Percentiles rank a stretch among this genome's conserved stretches.
phyloP scores from a whole-genome alignment of 176 grass and related monocot species.

The Stipa capillata region DNA sequence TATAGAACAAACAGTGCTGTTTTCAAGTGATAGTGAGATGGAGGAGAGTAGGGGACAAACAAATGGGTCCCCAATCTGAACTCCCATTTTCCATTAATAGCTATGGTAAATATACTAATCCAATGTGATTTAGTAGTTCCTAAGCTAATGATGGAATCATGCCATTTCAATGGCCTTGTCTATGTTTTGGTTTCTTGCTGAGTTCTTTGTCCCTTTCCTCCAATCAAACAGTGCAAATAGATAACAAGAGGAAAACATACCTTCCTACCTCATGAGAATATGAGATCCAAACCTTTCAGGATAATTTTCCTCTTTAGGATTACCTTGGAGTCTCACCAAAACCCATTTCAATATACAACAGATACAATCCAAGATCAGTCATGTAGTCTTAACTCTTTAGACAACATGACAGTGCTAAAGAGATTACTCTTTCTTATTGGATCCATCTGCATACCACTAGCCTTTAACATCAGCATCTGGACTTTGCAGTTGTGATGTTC shows the following conservation, averaged over 20 bases:
- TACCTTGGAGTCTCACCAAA: background rate
- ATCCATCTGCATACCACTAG: background rate
- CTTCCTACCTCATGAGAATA: background rate
- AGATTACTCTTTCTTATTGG: background rate
- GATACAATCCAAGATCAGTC: background rate
- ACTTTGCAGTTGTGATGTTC: background rate
- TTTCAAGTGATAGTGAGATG: slow-evolving; percentile 6
- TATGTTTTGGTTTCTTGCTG: background rate
- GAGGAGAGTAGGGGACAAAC: background rate
- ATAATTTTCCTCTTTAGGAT: background rate
- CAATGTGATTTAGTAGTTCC: background rate
- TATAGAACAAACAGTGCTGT: background rate
- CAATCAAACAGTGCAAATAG: background rate
- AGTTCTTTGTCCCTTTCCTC: background rate
- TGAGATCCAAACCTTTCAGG: background rate
- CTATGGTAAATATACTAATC: background rate
- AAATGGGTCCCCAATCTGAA: background rate
- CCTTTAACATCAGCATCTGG: background rate
- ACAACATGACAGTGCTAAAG: background rate
- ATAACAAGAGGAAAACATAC: background rate
- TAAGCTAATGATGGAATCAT: slow-evolving; percentile 6
- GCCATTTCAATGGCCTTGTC: background rate
- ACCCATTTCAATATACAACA: background rate
- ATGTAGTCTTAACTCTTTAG: background rate
- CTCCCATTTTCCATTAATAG: slow-evolving; percentile 2